These are phyloP conservation scores for Colletotrichum costaricense DNA, from an alignment of 2,329 filamentous ascomycete genomes.

Conservation along the genomic window DNA sequence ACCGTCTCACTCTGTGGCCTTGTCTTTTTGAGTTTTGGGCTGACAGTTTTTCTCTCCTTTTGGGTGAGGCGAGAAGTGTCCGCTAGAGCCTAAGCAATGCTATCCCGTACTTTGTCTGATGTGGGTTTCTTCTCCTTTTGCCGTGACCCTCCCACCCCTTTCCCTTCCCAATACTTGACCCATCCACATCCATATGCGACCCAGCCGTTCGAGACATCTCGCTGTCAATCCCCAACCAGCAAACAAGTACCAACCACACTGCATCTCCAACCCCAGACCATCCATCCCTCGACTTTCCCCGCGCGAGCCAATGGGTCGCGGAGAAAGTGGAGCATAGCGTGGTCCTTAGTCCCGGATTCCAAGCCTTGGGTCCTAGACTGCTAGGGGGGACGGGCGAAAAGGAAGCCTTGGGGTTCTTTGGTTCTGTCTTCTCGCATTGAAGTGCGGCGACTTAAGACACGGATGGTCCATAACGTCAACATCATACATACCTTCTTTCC, in stretches of 20 bases:
- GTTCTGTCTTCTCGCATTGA: constrained; percentile 4
- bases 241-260: not conserved
- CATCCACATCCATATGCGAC: not conserved
- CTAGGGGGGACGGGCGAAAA: not conserved
- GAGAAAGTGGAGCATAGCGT: constrained; percentile 26
- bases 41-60: not conserved
- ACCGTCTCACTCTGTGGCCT: not conserved
- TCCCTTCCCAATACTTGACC: not conserved
- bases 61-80: not conserved
- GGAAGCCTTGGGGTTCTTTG: not conserved
- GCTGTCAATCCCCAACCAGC: not conserved
- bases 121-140: not conserved
- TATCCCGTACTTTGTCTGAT: not conserved
- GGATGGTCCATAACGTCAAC: constrained; percentile 27
- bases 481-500: constrained; percentile 6
- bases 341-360: constrained; percentile 17
- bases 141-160: not conserved
- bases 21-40: not conserved
- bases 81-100: not conserved
- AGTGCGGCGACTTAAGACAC: not conserved
- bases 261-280: constrained; percentile 20
- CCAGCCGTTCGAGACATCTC: constrained; percentile 3
- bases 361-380: not conserved
- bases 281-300: constrained; percentile 23
- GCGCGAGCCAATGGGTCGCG: constrained; percentile 30